Conservation (phyloP, 2,329 filamentous ascomycete species). For the Phaeomoniella chlamydospora region DNA sequence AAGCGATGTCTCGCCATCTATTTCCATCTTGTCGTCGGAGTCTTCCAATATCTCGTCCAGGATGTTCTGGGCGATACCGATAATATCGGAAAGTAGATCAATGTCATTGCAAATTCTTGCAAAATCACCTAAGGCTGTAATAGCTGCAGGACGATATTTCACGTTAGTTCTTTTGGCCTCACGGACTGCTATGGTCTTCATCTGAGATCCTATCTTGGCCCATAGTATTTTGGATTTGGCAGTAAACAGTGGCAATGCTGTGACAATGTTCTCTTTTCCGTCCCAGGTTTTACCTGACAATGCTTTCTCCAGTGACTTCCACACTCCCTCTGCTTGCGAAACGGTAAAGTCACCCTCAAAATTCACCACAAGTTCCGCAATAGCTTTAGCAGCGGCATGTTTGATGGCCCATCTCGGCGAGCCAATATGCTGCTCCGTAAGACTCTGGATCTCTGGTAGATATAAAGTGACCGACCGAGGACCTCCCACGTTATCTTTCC, state of each 20-base stretch:
- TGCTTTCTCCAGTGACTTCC: slow-evolving; percentile 72
- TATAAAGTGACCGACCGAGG: slow-evolving; percentile 70
- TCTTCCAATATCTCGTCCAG: slow-evolving; percentile 41
- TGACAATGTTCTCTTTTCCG: slow-evolving; percentile 74
- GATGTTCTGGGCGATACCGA: slow-evolving; percentile 43
- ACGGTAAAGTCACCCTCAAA: slow-evolving; percentile 44
- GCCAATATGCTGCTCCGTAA: slow-evolving; percentile 55
- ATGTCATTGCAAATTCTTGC: slow-evolving; percentile 53
- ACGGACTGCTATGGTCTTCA: slow-evolving; percentile 64
- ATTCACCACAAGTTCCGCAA: slow-evolving; percentile 58
- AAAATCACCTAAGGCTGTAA: slow-evolving; percentile 59
- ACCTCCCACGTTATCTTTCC: slow-evolving; percentile 82
- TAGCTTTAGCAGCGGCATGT: slow-evolving; percentile 69
- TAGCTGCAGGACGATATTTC: slow-evolving; percentile 63
- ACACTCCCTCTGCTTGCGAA: slow-evolving; percentile 49
- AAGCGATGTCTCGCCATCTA: slow-evolving; percentile 35
- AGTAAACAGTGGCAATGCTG: slow-evolving; percentile 66
- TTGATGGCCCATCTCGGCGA: slow-evolving; percentile 82
- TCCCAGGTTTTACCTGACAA: slow-evolving; percentile 82
- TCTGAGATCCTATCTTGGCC: slow-evolving; percentile 46
- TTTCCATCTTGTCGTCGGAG: slow-evolving; percentile 52
- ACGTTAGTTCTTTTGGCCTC: slow-evolving; percentile 88
- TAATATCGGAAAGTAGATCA: slow-evolving; percentile 54
- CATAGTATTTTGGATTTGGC: slow-evolving; percentile 46
- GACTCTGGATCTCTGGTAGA: slow-evolving; percentile 60